These are phyloP conservation scores for Tricholoma hemisulphureum DNA, from an alignment of 768 basidiomycete species.

Conservation along the genomic window DNA sequence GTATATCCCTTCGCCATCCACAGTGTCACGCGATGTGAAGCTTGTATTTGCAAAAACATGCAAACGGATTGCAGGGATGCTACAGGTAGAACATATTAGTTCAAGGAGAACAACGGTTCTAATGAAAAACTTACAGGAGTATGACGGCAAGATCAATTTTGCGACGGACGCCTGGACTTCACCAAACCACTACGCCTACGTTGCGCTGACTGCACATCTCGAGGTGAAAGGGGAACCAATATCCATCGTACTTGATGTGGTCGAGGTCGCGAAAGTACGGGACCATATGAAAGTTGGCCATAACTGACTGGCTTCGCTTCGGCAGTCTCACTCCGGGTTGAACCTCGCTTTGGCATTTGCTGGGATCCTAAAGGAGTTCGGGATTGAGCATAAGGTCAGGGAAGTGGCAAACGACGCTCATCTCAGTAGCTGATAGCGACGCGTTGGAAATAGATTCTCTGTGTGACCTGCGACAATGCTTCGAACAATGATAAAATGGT, in stretches of 20 bases:
- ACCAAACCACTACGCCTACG: constrained; percentile 29
- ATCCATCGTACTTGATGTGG: constrained; percentile 28
- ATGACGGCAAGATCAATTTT: constrained; percentile 30
- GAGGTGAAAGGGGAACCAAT: constrained; percentile 24
- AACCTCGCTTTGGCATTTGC: constrained; percentile 28
- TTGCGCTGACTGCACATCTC: constrained; percentile 30
- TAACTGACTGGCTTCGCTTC: neutral
- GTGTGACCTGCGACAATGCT: too few relatives aligned
- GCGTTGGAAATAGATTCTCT: too few relatives aligned
- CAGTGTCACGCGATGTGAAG: too few relatives aligned
- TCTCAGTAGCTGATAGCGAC: too few relatives aligned
- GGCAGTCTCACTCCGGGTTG: constrained; percentile 24
- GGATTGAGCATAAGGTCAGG: constrained; percentile 28
- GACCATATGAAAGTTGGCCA: neutral
- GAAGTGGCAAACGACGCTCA: too few relatives aligned
- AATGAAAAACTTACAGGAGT: constrained; percentile 19
- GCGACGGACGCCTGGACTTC: constrained; percentile 36
- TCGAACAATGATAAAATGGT: neutral
- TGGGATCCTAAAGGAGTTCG: constrained; percentile 26
- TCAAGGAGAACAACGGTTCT: neutral
- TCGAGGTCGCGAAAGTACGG: constrained; percentile 30
- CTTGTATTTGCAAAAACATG: neutral
- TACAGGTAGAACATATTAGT: neutral
- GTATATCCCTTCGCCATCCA: too few relatives aligned
- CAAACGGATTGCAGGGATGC: neutral